These are phyloP conservation scores for Xerophyta viscosa DNA, from an alignment of 106 monocot genomes.

Conservation along the genomic window DNA sequence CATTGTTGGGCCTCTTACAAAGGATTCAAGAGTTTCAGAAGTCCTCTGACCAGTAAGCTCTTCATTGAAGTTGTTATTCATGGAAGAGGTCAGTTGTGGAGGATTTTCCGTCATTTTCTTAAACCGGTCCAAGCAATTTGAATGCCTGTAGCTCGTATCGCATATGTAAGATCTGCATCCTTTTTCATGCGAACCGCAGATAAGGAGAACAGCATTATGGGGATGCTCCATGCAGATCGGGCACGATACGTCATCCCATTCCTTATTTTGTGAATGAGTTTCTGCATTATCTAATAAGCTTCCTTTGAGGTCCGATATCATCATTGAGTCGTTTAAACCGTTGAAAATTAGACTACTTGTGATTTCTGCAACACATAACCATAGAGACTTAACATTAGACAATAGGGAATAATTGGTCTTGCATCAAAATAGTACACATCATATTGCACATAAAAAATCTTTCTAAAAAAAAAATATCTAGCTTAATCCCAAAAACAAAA, in stretches of 20 bases:
- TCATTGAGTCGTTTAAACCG: no score
- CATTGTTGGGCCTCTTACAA: no score
- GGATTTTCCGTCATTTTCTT: constrained; percentile 12
- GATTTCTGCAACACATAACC: no score
- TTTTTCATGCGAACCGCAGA: constrained; percentile 64
- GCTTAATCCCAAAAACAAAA: no score
- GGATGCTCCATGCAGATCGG: constrained; percentile 92
- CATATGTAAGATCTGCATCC: constrained; percentile 82
- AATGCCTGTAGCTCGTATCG: constrained; percentile 80
- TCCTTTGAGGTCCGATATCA: constrained; percentile 45
- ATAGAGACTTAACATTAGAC: no score
- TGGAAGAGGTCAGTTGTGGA: not conserved
- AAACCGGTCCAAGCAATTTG: constrained; percentile 77
- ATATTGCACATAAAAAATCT: no score
- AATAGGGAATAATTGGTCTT: no score
- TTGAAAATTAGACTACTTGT: no score
- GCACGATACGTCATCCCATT: constrained; percentile 76
- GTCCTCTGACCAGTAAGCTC: no score
- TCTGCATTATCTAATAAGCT: constrained; percentile 18
- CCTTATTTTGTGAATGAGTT: constrained; percentile 30
- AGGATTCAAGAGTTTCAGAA: no score
- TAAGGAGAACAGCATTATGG: constrained; percentile 77
- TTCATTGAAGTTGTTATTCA: not conserved
- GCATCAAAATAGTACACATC: no score
- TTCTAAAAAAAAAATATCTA: no score